These are phyloP conservation scores for Colletotrichum melonis DNA, from an alignment of 2,329 filamentous ascomycete genomes.

Conservation along the genomic window DNA sequence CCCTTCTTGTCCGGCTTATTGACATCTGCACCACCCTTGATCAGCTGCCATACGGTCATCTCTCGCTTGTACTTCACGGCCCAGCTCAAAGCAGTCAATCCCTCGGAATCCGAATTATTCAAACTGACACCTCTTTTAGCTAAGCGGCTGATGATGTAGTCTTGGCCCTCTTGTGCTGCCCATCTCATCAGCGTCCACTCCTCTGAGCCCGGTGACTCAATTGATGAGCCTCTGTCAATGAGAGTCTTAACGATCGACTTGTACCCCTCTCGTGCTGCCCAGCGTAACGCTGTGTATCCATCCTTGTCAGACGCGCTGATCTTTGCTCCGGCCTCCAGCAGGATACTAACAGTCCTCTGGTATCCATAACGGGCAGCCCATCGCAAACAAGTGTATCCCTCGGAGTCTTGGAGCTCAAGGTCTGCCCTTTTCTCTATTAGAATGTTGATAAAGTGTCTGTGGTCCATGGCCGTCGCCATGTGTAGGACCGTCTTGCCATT, in stretches of 20 bases:
- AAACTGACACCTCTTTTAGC: background rate
- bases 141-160: conserved; percentile 9
- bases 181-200: conserved; percentile 10
- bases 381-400: conserved; percentile 10
- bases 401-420: conserved; percentile 12
- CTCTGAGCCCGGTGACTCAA: background rate
- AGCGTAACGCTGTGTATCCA: conserved; percentile 10
- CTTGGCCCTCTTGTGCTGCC: conserved; percentile 20
- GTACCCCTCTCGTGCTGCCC: conserved; percentile 16
- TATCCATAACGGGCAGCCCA: conserved; percentile 12
- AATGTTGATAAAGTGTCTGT: background rate
- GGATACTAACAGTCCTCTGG: background rate
- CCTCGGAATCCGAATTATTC: background rate
- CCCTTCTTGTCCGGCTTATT: conserved; percentile 8
- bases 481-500: conserved; percentile 5
- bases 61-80: conserved; percentile 6
- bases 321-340: background rate
- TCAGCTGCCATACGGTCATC: conserved; percentile 1
- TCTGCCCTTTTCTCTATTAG: background rate
- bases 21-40: conserved; percentile 14
- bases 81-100: conserved; percentile 11
- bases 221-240: background rate
- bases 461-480: background rate
- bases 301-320: background rate
- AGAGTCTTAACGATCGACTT: background rate